A percentile compares a stretch with the other conserved stretches of the same genome.
phyloP scores from a whole-genome alignment of 345 rosid species.

The Salix purpurea region DNA sequence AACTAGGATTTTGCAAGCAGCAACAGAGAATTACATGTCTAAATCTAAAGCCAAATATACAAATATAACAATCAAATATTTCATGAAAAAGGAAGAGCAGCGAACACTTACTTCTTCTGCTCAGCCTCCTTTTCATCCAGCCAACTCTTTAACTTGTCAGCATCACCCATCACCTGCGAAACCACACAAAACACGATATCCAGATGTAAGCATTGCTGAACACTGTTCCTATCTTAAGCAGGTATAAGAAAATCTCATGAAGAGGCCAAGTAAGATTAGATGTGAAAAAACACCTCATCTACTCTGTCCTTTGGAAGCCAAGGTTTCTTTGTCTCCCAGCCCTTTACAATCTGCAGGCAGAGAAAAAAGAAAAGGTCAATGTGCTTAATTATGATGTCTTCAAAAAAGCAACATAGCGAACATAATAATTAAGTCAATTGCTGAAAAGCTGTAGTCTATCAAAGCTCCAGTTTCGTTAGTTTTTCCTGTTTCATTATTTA shows the following conservation, averaged over 20 bases:
- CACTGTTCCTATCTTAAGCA: not conserved
- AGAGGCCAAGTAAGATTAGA: not conserved
- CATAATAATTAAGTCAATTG: not conserved
- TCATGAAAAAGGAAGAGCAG: not conserved
- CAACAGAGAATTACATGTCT: not conserved
- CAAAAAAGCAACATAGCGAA: not conserved
- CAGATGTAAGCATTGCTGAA: not conserved
- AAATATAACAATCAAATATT: not conserved
- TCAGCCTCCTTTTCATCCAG: constrained; percentile 74
- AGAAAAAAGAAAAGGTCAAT: constrained; percentile 3
- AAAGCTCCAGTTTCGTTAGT: not conserved
- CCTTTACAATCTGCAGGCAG: constrained; percentile 47
- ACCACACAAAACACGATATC: not conserved
- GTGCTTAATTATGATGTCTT: not conserved
- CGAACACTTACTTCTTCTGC: constrained; percentile 62
- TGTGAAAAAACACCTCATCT: constrained; percentile 52
- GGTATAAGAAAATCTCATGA: not conserved
- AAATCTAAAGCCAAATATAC: not conserved
- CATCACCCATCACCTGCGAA: constrained; percentile 55
- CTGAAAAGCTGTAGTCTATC: not conserved
- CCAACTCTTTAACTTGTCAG: constrained; percentile 72
- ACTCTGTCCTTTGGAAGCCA: constrained; percentile 85
- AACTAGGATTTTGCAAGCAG: not conserved
- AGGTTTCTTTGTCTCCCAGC: constrained; percentile 71
- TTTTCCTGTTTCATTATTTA: not conserved